Evolutionary conservation across 106 monocot species (phyloP), one percentile per base, ranked within the genome.

Genomic region (Amphibolis antarctica): DNA sequence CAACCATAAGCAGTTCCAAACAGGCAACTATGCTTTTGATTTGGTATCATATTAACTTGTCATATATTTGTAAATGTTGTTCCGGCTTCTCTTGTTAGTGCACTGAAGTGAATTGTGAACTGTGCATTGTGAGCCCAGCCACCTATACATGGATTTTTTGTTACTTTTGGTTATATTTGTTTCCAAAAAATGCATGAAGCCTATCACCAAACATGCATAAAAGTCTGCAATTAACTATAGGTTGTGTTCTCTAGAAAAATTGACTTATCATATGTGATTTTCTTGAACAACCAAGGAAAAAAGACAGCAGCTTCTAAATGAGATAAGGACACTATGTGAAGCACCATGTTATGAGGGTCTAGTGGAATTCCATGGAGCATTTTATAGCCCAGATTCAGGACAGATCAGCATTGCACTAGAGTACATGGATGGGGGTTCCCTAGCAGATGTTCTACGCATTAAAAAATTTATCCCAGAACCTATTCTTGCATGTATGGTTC

Each of bases 391-490:
- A 62, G 98, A 82, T 20, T 91, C 90, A 27, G 98, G 91, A 18
- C 90, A 98, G 66, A 91, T 98, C 64, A 87, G 85, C 79, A 98
- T 98, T 44, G 98, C 87, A 52, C 64, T 98, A 17, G 98, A 98
- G 69, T 98, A 91, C 66, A 85, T 98, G 91, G 98, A 98, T 77
- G 98, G 90, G 43, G 98, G 98, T 53, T 98, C 98, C 55, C 72
- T 98, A 69, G 90, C 87, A 54, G 91, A 98, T 80, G 71, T 98
- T 72, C 59, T 98, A 15, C 65, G 60, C 43, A 60, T 79, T 23
- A 75, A 66, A 53, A 98, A 80, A 52, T 71, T 45, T 53, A 85
- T 98, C 74, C 87, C 87, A 53, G 91, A 98, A 71, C 67, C 76
- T 42, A 61, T 91, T 77, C 82, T 98, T 79, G 73, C 98, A 44